Evolutionary conservation across 163 green algal species (phyloP).

Genomic region (Chlamydomonas reinhardtii): DNA sequence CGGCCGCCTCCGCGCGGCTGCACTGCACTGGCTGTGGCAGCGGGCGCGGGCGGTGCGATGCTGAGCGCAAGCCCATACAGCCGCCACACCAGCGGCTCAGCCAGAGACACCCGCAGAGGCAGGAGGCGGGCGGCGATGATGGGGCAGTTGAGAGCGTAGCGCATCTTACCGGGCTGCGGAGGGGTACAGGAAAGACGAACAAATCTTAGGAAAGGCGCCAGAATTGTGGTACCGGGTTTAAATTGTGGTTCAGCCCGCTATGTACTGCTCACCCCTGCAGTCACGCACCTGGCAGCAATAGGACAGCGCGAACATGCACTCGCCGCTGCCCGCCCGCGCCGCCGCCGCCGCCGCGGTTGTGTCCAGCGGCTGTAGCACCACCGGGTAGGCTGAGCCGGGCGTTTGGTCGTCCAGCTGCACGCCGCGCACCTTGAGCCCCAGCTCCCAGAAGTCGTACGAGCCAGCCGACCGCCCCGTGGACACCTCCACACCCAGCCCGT

Average conservation of each 20-base stretch:
- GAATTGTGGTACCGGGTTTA: too few relatives aligned
- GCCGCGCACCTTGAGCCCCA: constrained; percentile 44
- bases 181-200: too few relatives aligned
- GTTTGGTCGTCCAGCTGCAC: constrained; percentile 73
- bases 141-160: constrained; percentile 59
- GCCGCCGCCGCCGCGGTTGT: background rate
- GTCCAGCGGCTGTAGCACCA: constrained; percentile 64
- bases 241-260: too few relatives aligned
- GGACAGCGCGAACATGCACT: constrained; percentile 21
- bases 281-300: constrained; percentile 24
- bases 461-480: constrained; percentile 8
- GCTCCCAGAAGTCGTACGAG: constrained; percentile 17
- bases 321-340: background rate
- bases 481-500: constrained; percentile 59
- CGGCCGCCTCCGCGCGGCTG: background rate
- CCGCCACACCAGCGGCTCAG: constrained; percentile 61
- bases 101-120: constrained; percentile 55
- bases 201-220: too few relatives aligned
- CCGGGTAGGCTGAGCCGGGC: constrained; percentile 58
- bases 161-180: constrained; percentile 28
- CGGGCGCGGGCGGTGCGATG: too few relatives aligned
- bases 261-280: too few relatives aligned
- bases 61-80: constrained; percentile 19
- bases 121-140: constrained; percentile 54
- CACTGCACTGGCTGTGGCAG: background rate